Percentiles rank a stretch among this genome's conserved stretches.
Conservation (phyloP, 495 filamentous ascomycete species). For the Penicillium cataractarum region DNA sequence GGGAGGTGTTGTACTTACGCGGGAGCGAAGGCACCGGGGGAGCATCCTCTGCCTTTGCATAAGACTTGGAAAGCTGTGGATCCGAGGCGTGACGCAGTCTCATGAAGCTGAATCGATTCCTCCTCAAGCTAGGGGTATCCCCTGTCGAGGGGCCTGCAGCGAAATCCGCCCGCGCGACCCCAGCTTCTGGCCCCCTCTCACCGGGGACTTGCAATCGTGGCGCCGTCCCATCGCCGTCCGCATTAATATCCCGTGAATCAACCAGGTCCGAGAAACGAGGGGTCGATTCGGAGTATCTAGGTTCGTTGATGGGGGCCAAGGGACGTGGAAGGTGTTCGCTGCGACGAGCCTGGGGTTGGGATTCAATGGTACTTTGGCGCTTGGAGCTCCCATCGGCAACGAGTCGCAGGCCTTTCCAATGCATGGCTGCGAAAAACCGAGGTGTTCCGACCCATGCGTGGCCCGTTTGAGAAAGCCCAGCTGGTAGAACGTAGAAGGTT, state of each 20-base stretch:
- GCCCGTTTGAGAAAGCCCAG: neutral
- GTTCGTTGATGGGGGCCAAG: constrained; percentile 35
- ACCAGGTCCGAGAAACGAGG: constrained; percentile 31
- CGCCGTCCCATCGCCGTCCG: constrained; percentile 11
- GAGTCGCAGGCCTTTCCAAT: constrained; percentile 52
- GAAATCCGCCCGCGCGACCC: constrained; percentile 21
- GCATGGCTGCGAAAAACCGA: constrained; percentile 41
- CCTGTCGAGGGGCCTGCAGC: constrained; percentile 22
- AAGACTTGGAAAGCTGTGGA: constrained; percentile 84
- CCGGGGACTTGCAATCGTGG: constrained; percentile 19
- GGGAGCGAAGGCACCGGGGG: constrained; percentile 78
- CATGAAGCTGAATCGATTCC: constrained; percentile 82
- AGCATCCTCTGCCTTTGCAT: constrained; percentile 63
- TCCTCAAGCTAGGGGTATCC: constrained; percentile 36
- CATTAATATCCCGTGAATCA: constrained; percentile 16
- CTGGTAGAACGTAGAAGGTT: neutral
- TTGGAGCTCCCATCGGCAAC: constrained; percentile 45
- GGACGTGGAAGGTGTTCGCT: constrained; percentile 51
- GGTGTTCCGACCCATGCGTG: constrained; percentile 29
- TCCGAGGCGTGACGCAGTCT: constrained; percentile 93
- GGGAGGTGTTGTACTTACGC: constrained; percentile 57
- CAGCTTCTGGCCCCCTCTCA: constrained; percentile 19
- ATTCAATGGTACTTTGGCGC: constrained; percentile 42
- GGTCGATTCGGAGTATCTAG: constrained; percentile 45
- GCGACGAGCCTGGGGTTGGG: constrained; percentile 39